phyloP scores from a whole-genome alignment of 1,139 yeast genomes.

The Yamadazyma jaroonii region DNA sequence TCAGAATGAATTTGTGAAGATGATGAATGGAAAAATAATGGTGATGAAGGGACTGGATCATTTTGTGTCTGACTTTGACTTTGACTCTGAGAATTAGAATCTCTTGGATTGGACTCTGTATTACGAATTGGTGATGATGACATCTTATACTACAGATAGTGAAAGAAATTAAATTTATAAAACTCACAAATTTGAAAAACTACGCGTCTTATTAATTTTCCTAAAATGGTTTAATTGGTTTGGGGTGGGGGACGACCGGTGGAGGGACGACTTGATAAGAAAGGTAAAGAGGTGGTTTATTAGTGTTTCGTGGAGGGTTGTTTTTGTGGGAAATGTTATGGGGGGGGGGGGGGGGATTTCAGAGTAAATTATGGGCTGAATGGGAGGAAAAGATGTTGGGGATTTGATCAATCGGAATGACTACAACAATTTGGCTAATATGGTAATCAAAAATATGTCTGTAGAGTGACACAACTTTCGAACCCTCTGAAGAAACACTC shows the following conservation, averaged over 20 bases:
- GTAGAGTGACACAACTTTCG: too few species aligned
- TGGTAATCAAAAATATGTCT: too few species aligned
- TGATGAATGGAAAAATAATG: conserved; percentile 60
- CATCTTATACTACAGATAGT: conserved; percentile 14
- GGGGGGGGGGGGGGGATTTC: too few species aligned
- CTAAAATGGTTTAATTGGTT: conserved; percentile 21
- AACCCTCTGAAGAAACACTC: too few species aligned
- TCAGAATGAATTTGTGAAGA: conserved; percentile 48
- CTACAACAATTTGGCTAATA: too few species aligned
- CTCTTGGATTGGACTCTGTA: conserved; percentile 25
- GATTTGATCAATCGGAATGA: too few species aligned
- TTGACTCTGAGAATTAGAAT: conserved; percentile 31
- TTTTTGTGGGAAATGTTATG: too few species aligned
- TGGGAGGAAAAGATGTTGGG: too few species aligned
- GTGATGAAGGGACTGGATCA: conserved; percentile 57
- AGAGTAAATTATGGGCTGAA: too few species aligned
- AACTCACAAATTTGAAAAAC: background rate
- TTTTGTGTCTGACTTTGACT: conserved; percentile 19
- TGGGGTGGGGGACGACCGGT: too few species aligned
- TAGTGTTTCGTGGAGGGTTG: too few species aligned
- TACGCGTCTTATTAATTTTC: conserved; percentile 23
- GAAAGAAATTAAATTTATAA: background rate
- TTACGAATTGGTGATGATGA: conserved; percentile 30
- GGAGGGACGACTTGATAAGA: background rate
- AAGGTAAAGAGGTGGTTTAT: background rate